Percentiles rank a stretch among this genome's conserved stretches.
phyloP scores from a whole-genome alignment of 257 asterid genomes.

The Misopates orontium region DNA sequence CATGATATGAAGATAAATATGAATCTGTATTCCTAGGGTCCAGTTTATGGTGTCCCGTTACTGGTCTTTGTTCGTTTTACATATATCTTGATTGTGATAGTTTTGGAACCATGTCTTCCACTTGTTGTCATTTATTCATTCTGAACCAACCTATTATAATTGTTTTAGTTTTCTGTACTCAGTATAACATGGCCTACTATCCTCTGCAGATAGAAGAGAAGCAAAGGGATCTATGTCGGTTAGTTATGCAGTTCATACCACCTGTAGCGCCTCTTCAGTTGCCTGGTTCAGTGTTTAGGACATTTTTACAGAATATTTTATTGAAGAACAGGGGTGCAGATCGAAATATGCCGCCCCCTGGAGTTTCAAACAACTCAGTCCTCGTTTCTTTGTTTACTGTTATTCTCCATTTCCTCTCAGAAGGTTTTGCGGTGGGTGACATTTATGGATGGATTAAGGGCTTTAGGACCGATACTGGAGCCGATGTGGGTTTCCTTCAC shows the following conservation, averaged over 20 bases:
- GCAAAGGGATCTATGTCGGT: constrained; percentile 88
- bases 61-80: no score
- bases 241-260: constrained; percentile 90
- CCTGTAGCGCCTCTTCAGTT: constrained; percentile 70
- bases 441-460: constrained; percentile 73
- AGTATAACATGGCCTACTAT: constrained; percentile 19
- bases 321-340: constrained; percentile 95
- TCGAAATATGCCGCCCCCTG: constrained; percentile 87
- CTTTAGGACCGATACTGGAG: constrained; percentile 48
- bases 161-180: constrained; percentile 14
- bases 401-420: constrained; percentile 89
- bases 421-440: constrained; percentile 68
- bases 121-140: not conserved
- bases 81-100: not conserved
- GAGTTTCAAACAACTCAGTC: constrained; percentile 91
- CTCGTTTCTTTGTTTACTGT: constrained; percentile 77
- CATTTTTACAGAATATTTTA: constrained; percentile 77
- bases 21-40: no score
- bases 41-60: no score
- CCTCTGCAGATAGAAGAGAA: constrained; percentile 82
- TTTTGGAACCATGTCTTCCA: not conserved
- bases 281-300: constrained; percentile 88
- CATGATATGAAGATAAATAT: no score
- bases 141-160: constrained; percentile 10
- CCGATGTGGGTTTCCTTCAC: constrained; percentile 88